phyloP scores from a whole-genome alignment of 2,329 filamentous ascomycete genomes.

The Exophiala aquamarina region DNA sequence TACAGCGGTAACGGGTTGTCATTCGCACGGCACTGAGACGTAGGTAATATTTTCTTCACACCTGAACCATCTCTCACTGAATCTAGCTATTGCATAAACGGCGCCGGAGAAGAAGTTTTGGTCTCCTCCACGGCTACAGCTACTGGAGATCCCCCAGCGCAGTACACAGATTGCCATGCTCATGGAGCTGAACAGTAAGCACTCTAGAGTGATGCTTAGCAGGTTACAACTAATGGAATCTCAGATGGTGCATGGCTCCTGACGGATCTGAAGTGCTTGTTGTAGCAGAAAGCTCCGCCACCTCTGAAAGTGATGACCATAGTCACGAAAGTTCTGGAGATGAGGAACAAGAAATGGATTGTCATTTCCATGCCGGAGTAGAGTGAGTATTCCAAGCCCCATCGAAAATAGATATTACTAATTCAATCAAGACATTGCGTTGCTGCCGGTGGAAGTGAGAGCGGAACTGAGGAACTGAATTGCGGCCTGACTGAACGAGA shows the following conservation, averaged over 20 bases:
- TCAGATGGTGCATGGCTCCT: slow-evolving; percentile 63
- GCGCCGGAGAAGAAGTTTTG: slow-evolving; percentile 37
- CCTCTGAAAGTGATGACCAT: slow-evolving; percentile 7
- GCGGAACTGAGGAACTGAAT: slow-evolving; percentile 36
- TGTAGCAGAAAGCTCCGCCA: slow-evolving; percentile 36
- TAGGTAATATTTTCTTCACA: slow-evolving; percentile 31
- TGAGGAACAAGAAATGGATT: slow-evolving; percentile 46
- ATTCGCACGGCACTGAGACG: slow-evolving; percentile 48
- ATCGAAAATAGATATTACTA: background rate
- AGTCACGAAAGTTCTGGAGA: slow-evolving; percentile 34
- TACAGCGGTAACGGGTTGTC: slow-evolving; percentile 55
- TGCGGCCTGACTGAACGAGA: slow-evolving; percentile 42
- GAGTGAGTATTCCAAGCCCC: slow-evolving; percentile 54
- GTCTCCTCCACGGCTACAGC: slow-evolving; percentile 50
- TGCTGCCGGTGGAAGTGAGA: slow-evolving; percentile 47
- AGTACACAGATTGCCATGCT: slow-evolving; percentile 65
- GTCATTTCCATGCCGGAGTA: slow-evolving; percentile 74
- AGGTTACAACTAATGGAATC: slow-evolving; percentile 7
- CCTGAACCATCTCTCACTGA: slow-evolving; percentile 25
- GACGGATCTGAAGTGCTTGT: slow-evolving; percentile 63
- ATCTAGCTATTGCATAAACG: slow-evolving; percentile 33
- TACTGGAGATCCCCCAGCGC: slow-evolving; percentile 56
- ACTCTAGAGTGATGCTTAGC: too few species aligned
- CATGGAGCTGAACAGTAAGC: slow-evolving; percentile 60
- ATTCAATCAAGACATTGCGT: slow-evolving; percentile 51